Conservation (phyloP, 2,329 filamentous ascomycete species). For the Ciborinia camelliae region DNA sequence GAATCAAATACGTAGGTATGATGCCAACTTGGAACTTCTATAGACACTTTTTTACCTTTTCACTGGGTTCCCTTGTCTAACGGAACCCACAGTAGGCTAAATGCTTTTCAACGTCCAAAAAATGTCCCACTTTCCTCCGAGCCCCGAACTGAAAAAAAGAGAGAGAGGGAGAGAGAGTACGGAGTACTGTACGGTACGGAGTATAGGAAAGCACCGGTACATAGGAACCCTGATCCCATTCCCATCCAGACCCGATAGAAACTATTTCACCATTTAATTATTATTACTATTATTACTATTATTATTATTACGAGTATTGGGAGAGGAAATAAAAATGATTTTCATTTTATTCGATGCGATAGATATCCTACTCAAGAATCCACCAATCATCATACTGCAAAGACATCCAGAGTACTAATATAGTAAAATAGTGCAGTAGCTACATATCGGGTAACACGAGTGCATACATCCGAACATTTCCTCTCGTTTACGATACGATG, state of each 20-base stretch:
- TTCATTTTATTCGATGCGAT: background rate
- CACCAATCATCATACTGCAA: slow-evolving; percentile 2
- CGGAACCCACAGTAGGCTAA: background rate
- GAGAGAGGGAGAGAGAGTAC: too few species aligned
- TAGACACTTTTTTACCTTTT: background rate
- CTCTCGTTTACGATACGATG: background rate
- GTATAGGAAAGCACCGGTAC: too few species aligned
- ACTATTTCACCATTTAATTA: too few species aligned
- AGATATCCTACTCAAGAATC: background rate
- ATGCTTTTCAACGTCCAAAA: background rate
- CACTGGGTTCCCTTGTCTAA: slow-evolving; percentile 9
- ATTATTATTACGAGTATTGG: too few species aligned
- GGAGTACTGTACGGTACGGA: too few species aligned
- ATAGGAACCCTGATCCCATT: background rate
- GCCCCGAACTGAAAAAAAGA: slow-evolving; percentile 9
- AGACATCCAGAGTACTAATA: background rate
- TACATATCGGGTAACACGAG: slow-evolving; percentile 18
- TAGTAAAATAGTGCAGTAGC: too few species aligned
- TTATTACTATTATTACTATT: too few species aligned
- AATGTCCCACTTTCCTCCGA: slow-evolving; percentile 5
- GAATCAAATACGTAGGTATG: too few species aligned
- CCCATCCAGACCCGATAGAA: background rate
- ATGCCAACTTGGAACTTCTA: too few species aligned
- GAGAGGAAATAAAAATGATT: background rate
- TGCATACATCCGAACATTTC: slow-evolving; percentile 9